Base-by-base conservation (phyloP, 805 yeast genomes). In the Saccharomycopsis capsularis region DNA sequence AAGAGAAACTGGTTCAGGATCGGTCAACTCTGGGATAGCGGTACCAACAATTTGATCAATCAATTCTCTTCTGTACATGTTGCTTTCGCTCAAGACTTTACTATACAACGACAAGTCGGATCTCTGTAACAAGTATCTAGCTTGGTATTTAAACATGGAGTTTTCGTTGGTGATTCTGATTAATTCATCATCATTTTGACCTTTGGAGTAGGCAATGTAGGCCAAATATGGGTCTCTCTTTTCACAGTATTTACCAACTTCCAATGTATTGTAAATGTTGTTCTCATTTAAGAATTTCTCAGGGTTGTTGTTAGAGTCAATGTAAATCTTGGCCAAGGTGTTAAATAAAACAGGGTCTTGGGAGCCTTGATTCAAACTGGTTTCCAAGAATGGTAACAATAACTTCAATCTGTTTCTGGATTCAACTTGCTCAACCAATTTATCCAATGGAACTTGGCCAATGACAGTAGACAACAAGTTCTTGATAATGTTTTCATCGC, bases 141-240 rank as follows among this genome's bases (percentile, higher is more conserved):
- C 98, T 74, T 93, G 99, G 69, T 93, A 91, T 68, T 93, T 93
- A 77, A 85, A 93, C 99, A 93, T 93, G 59, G 93, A 79, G 67
- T 93, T 93, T 62, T 93, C 98, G 66, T 93, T 93, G 57, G 99
- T 93, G 67, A 93, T 89, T 62, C 78, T 75, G 60, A 93, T 79
- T 61, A 93, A 77, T 66, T 93, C 99, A 50, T 74, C 82, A 65
- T 93, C 96, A 60, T 91, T 90, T 47, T 76, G 73, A 63, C 99
- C 99, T 70, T 90, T 91, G 54, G 95, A 95, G 68, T 93, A 93
- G 46, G 96, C 95, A 69, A 93, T 93, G 68, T 88, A 93, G 25
- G 99, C 99, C 64, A 93, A 74, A 70, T 88, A 93, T 55, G 99
- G 99, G 63, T 93, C 99, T 69, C 99, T 85, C 79, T 87, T 91